Percentiles rank a stretch among this genome's conserved stretches.
Evolutionary conservation across 495 filamentous ascomycete species (phyloP).

Genomic region (Penicillium paradoxum): DNA sequence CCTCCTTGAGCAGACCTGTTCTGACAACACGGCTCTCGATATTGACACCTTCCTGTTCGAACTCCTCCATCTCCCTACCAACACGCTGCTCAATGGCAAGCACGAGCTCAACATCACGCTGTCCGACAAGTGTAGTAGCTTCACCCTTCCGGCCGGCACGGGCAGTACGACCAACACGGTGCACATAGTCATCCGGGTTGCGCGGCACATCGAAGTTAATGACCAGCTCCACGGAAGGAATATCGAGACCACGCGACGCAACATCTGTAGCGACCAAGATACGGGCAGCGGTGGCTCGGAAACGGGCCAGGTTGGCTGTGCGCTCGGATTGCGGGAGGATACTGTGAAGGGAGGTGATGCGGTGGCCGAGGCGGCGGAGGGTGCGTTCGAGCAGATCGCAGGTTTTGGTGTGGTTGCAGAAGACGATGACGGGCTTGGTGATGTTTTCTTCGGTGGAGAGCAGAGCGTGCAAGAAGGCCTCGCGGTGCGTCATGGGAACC

Average conservation of each 20-base stretch:
- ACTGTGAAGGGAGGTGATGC: conserved; percentile 87
- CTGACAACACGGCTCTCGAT: conserved; percentile 79
- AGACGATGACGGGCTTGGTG: conserved; percentile 76
- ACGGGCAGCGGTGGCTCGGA: conserved; percentile 85
- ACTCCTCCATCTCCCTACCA: conserved; percentile 73
- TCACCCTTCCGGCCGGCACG: conserved; percentile 80
- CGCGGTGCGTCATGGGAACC: conserved; percentile 81
- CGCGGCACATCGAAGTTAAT: conserved; percentile 94
- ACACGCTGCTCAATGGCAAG: conserved; percentile 83
- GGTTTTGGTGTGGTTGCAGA: conserved; percentile 88
- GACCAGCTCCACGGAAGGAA: conserved; percentile 84
- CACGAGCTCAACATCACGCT: conserved; percentile 83
- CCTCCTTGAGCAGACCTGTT: conserved; percentile 71
- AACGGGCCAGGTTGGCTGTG: conserved; percentile 80
- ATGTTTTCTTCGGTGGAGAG: conserved; percentile 74
- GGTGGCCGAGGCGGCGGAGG: conserved; percentile 77
- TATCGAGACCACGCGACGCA: conserved; percentile 91
- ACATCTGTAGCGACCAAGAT: conserved; percentile 95
- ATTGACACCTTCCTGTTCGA: conserved; percentile 82
- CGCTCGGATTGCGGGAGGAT: conserved; percentile 76
- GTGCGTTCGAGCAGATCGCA: conserved; percentile 83
- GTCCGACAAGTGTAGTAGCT: conserved; percentile 83
- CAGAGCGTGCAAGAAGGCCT: conserved; percentile 89
- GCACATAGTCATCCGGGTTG: conserved; percentile 95
- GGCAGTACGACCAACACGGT: conserved; percentile 91